Percentiles rank a stretch among this genome's conserved stretches.
Conservation (phyloP, 2,329 filamentous ascomycete species). For the Cryoendolithus antarcticus region DNA sequence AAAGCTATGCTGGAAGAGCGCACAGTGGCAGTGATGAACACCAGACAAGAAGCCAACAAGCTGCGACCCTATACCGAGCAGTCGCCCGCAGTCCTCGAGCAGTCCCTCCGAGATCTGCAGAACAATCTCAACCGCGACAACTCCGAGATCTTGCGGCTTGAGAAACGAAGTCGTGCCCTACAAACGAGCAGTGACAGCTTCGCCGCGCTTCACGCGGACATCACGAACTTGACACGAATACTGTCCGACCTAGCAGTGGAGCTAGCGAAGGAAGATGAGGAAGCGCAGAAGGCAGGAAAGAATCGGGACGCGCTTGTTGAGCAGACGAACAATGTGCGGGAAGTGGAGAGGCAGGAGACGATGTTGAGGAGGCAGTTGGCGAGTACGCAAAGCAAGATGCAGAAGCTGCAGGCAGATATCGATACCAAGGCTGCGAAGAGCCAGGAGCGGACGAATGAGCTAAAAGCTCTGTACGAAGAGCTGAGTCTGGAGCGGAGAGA, state of each 20-base stretch:
- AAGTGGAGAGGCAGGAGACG: slow-evolving; percentile 79
- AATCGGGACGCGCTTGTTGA: slow-evolving; percentile 83
- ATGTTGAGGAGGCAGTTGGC: slow-evolving; percentile 71
- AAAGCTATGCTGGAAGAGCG: slow-evolving; percentile 61
- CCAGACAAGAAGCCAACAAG: slow-evolving; percentile 78
- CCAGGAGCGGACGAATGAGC: slow-evolving; percentile 79
- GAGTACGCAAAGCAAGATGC: slow-evolving; percentile 78
- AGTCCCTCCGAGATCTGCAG: slow-evolving; percentile 67
- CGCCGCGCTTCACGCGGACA: slow-evolving; percentile 68
- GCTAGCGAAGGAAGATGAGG: slow-evolving; percentile 81
- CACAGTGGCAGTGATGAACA: slow-evolving; percentile 54
- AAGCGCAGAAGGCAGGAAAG: slow-evolving; percentile 63
- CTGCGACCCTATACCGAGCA: slow-evolving; percentile 85
- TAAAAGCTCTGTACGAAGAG: slow-evolving; percentile 65
- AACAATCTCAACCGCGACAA: slow-evolving; percentile 69
- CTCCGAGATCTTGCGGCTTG: slow-evolving; percentile 72
- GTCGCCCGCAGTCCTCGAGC: slow-evolving; percentile 71
- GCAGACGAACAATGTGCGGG: slow-evolving; percentile 74
- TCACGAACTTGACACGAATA: slow-evolving; percentile 76
- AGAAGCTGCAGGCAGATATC: slow-evolving; percentile 68
- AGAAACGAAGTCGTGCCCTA: slow-evolving; percentile 74
- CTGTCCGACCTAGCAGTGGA: slow-evolving; percentile 80
- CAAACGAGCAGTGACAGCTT: slow-evolving; percentile 91
- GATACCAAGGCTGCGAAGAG: slow-evolving; percentile 70
- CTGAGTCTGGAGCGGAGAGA: slow-evolving; percentile 75